A percentile compares a stretch with the other conserved stretches of the same genome.
Evolutionary conservation across 495 filamentous ascomycete species (phyloP).

Genomic region (Aspergillus campestris): DNA sequence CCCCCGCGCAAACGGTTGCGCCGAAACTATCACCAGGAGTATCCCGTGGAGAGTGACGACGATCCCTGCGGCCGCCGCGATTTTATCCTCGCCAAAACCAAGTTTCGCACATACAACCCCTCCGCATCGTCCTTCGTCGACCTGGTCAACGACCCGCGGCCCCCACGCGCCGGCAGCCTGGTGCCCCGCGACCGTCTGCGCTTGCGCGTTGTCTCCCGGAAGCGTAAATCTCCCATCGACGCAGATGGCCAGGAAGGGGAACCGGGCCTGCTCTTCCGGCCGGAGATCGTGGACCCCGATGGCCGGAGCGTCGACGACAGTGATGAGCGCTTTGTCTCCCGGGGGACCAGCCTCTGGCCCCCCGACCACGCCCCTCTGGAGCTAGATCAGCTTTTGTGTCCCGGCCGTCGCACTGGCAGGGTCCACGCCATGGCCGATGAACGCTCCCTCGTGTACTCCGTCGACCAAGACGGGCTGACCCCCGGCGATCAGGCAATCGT

Average conservation of each 20-base stretch:
- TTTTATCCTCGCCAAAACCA: constrained; percentile 50
- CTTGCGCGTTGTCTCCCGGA: constrained; percentile 42
- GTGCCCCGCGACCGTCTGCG: constrained; percentile 41
- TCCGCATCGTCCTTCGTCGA: constrained; percentile 55
- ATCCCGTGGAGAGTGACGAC: constrained; percentile 33
- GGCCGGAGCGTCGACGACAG: constrained; percentile 22
- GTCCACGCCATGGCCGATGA: constrained; percentile 52
- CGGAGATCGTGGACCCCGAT: constrained; percentile 19
- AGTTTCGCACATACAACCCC: constrained; percentile 51
- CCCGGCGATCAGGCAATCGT: constrained; percentile 41
- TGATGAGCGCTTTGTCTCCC: constrained; percentile 41
- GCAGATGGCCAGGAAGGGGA: constrained; percentile 28
- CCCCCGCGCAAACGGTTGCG: constrained; percentile 32
- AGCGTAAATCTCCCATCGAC: constrained; percentile 30
- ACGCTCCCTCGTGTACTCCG: constrained; percentile 45
- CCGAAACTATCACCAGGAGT: constrained; percentile 36
- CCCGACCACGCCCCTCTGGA: constrained; percentile 36
- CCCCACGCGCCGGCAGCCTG: constrained; percentile 20
- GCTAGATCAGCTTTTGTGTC: constrained; percentile 50
- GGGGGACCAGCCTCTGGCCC: constrained; percentile 52
- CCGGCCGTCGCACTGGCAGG: constrained; percentile 36
- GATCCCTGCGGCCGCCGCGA: constrained; percentile 31
- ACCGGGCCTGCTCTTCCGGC: constrained; percentile 24
- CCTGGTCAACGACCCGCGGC: constrained; percentile 50
- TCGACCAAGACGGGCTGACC: constrained; percentile 41